Evolutionary conservation across 805 yeast species (phyloP).

Genomic region (Metschnikowia shivogae): DNA sequence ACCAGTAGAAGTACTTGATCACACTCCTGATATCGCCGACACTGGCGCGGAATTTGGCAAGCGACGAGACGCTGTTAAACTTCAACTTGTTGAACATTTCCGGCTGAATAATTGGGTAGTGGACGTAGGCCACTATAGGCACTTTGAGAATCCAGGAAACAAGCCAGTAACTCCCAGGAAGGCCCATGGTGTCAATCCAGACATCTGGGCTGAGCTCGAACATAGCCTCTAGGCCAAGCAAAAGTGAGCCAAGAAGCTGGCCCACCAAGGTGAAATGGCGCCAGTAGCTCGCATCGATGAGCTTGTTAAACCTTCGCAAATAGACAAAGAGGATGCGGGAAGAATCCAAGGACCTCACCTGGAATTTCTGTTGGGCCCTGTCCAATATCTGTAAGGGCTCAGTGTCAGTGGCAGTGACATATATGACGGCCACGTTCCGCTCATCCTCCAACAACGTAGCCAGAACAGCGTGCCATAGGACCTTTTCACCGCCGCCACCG

Average conservation of each 20-base stretch:
- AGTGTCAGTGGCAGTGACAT: conserved; percentile 61
- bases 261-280: conserved; percentile 76
- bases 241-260: conserved; percentile 77
- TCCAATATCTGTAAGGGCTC: conserved; percentile 46
- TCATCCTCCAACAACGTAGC: conserved; percentile 53
- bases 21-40: conserved; percentile 25
- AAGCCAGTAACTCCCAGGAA: conserved; percentile 79
- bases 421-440: conserved; percentile 58
- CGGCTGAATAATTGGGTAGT: conserved; percentile 83
- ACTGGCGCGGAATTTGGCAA: conserved; percentile 18
- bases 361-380: conserved; percentile 55
- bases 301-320: conserved; percentile 46
- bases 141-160: conserved; percentile 53
- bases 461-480: conserved; percentile 88
- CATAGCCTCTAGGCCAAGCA: conserved; percentile 69
- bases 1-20: conserved; percentile 65
- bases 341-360: conserved; percentile 42
- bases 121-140: conserved; percentile 87
- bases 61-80: conserved; percentile 18
- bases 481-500: conserved; percentile 98
- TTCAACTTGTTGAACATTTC: conserved; percentile 76
- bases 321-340: conserved; percentile 59
- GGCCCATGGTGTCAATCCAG: conserved; percentile 94
- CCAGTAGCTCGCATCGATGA: conserved; percentile 73
- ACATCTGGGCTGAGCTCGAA: conserved; percentile 71